Evolutionary conservation across 306 rosid species (phyloP).

Genomic region (Quercus mongolica): DNA sequence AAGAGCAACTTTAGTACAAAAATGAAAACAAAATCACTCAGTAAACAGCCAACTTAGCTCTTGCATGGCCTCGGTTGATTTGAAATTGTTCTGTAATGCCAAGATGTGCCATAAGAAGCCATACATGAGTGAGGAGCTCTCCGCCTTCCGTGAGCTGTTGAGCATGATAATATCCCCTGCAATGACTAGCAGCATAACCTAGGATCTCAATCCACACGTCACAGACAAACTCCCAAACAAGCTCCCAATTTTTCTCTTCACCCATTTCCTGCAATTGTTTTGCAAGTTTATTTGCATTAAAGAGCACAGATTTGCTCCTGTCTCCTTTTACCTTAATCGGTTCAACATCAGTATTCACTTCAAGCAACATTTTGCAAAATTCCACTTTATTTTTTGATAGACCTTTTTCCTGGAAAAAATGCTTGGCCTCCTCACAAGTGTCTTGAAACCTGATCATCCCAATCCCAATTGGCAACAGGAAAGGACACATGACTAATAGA

Average conservation of each 20-base stretch:
- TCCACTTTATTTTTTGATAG: background rate
- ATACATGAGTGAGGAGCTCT: slow-evolving; percentile 11
- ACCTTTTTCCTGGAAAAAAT: background rate
- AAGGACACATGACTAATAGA: slow-evolving; percentile 1
- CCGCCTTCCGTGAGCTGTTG: slow-evolving; percentile 17
- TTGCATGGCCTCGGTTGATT: background rate
- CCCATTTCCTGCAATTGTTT: background rate
- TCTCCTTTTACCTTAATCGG: background rate
- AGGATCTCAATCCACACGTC: slow-evolving; percentile 10
- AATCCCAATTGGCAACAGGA: slow-evolving; percentile 1
- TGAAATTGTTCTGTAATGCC: slow-evolving; percentile 20
- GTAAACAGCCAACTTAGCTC: background rate
- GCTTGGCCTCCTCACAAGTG: background rate
- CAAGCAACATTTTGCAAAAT: background rate
- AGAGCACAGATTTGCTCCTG: background rate
- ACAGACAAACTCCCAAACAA: slow-evolving; percentile 1
- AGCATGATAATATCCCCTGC: slow-evolving; percentile 6
- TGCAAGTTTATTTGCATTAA: slow-evolving; percentile 5
- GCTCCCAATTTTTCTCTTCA: background rate
- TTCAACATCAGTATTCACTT: background rate
- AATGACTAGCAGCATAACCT: background rate
- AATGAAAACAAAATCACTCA: background rate
- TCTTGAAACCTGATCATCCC: background rate
- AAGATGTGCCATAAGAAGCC: background rate
- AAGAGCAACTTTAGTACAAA: no score